These are phyloP conservation scores for Pythium diclinum DNA, from an alignment of 352 stramenopile genomes.

Conservation along the genomic window DNA sequence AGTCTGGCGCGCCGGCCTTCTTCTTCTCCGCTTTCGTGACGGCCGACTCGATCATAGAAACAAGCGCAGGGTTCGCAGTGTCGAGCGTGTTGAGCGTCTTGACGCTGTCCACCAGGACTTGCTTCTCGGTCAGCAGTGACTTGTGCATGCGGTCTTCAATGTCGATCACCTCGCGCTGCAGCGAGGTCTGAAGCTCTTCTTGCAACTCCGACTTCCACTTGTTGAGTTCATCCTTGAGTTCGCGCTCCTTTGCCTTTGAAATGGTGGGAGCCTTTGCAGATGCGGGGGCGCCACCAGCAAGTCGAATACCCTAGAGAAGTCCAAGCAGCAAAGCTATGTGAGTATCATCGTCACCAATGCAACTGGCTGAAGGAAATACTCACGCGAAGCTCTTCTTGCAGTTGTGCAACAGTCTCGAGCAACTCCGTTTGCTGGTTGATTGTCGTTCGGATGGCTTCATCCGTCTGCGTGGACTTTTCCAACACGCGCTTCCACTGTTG, in stretches of 20 bases:
- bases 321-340: too few relatives aligned
- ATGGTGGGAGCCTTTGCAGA: background rate
- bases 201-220: slow-evolving; percentile 30
- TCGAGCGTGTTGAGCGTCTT: slow-evolving; percentile 48
- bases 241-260: slow-evolving; percentile 14
- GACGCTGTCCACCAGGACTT: slow-evolving; percentile 46
- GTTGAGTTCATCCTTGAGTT: slow-evolving; percentile 28
- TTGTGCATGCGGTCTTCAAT: slow-evolving; percentile 62
- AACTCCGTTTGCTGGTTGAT: slow-evolving; percentile 15
- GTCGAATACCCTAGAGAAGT: slow-evolving; percentile 7
- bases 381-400: slow-evolving; percentile 22
- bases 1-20: slow-evolving; percentile 54
- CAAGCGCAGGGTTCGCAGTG: slow-evolving; percentile 52
- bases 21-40: slow-evolving; percentile 38
- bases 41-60: slow-evolving; percentile 48
- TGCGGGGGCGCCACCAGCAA: background rate
- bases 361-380: background rate
- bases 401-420: slow-evolving; percentile 14
- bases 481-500: slow-evolving; percentile 52
- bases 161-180: slow-evolving; percentile 48
- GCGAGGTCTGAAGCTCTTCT: slow-evolving; percentile 40
- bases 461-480: slow-evolving; percentile 28
- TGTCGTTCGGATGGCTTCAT: slow-evolving; percentile 10
- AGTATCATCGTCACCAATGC: too few relatives aligned
- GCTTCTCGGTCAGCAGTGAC: slow-evolving; percentile 57